A percentile compares a stretch with the other conserved stretches of the same genome.
These are phyloP conservation scores for Aphanomyces invadans DNA, from an alignment of 352 stramenopile species.

Conservation along the genomic window DNA sequence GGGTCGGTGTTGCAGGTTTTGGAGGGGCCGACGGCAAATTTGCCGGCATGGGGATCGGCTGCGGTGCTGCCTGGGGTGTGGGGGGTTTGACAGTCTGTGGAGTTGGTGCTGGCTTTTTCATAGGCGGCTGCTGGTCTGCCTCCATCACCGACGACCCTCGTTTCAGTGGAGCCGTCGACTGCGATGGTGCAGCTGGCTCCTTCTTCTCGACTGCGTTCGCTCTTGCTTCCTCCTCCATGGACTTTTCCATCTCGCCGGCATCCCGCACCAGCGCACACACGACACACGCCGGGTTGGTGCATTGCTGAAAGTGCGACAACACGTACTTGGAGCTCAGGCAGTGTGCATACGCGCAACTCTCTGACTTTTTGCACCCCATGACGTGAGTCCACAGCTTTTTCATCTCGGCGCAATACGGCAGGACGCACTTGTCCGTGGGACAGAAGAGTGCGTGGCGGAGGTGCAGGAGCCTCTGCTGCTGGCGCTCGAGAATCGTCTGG, in stretches of 20 bases:
- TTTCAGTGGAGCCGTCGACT: conserved; percentile 17
- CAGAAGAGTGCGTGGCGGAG: conserved; percentile 91
- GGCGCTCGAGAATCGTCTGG: conserved; percentile 76
- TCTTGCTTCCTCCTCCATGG: not conserved
- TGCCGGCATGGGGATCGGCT: no score
- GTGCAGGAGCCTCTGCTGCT: conserved; percentile 87
- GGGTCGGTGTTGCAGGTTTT: not conserved
- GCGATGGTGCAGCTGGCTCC: conserved; percentile 6
- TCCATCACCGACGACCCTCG: not conserved
- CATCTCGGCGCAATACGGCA: conserved; percentile 84
- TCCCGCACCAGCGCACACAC: conserved; percentile 86
- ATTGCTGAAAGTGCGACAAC: conserved; percentile 89
- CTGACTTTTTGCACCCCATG: conserved; percentile 85
- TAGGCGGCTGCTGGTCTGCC: not conserved
- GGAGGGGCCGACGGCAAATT: no score
- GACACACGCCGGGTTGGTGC: conserved; percentile 80
- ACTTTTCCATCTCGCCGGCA: conserved; percentile 52
- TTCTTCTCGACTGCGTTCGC: conserved; percentile 2
- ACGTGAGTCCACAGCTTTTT: conserved; percentile 91
- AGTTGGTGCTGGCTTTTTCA: conserved; percentile 26
- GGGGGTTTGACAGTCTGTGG: not conserved
- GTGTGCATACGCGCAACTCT: conserved; percentile 82
- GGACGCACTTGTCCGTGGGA: conserved; percentile 77
- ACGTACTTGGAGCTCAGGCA: conserved; percentile 87
- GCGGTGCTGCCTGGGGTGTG: not conserved